phyloP scores from a whole-genome alignment of 75 land plant genomes.

The Adiantum capillusveneris region DNA sequence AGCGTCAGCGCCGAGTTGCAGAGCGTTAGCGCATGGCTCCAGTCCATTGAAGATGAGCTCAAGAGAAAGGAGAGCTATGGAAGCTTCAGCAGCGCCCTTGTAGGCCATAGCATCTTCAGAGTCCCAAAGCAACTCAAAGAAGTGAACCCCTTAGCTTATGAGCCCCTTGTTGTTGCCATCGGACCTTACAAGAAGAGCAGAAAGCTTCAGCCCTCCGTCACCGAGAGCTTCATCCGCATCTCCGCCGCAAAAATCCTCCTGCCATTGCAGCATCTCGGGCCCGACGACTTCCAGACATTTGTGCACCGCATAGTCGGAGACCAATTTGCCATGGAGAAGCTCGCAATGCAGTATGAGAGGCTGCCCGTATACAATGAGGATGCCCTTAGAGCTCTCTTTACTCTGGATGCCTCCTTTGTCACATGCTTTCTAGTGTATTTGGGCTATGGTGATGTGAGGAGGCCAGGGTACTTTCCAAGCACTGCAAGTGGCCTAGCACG shows the following conservation, averaged over 20 bases:
- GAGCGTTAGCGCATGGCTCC: background rate
- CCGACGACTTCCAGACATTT: background rate
- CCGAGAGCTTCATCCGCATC: background rate
- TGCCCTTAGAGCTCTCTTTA: background rate
- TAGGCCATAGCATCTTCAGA: background rate
- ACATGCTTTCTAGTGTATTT: background rate
- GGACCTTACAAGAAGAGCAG: background rate
- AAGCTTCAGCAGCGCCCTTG: background rate
- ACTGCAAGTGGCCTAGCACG: background rate
- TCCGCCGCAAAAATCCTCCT: background rate
- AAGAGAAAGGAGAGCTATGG: background rate
- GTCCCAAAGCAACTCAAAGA: background rate
- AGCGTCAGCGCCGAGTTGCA: background rate
- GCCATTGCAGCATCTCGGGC: background rate
- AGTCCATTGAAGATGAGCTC: background rate
- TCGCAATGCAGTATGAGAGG: background rate
- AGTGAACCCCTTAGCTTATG: background rate
- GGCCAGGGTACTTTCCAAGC: background rate
- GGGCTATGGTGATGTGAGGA: background rate
- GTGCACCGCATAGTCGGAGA: background rate
- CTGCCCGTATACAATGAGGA: background rate
- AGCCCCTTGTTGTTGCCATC: background rate
- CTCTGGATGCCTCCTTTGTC: background rate
- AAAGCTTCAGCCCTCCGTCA: constrained; percentile 3
- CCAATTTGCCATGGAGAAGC: background rate